These are phyloP conservation scores for Galeopsis tetrahit DNA, from an alignment of 257 asterid genomes.

Conservation along the genomic window DNA sequence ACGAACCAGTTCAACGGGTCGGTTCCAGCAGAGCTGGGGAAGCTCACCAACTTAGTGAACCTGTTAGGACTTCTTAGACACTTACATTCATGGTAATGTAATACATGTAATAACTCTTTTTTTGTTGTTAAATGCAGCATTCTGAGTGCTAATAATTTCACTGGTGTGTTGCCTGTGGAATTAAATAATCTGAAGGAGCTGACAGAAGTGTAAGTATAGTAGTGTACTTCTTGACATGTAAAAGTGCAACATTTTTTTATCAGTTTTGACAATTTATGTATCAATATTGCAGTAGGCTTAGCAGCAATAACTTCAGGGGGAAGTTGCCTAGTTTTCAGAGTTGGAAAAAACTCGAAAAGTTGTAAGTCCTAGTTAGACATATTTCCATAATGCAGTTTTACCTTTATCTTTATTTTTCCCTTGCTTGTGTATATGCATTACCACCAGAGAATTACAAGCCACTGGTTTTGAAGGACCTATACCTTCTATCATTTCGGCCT, in stretches of 20 bases:
- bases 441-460: conserved; percentile 62
- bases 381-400: not conserved
- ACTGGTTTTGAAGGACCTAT: conserved; percentile 72
- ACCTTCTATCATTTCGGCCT: conserved; percentile 50
- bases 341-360: conserved; percentile 48
- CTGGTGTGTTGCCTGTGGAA: conserved; percentile 52
- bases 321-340: conserved; percentile 46
- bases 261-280: not conserved
- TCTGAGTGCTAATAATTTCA: conserved; percentile 53
- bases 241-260: conserved; percentile 12
- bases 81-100: conserved; percentile 4
- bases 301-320: conserved; percentile 63
- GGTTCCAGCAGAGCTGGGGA: conserved; percentile 64
- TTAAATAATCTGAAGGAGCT: conserved; percentile 43
- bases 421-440: conserved; percentile 12
- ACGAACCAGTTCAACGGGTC: conserved; percentile 57
- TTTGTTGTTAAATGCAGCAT: conserved; percentile 49
- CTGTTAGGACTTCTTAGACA: conserved; percentile 43
- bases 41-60: conserved; percentile 50
- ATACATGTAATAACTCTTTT: too few relatives aligned
- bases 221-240: not conserved
- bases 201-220: conserved; percentile 50
- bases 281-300: conserved; percentile 49
- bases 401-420: conserved; percentile 10
- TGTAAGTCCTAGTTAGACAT: conserved; percentile 48